Conservation (phyloP, 1,139 yeast genomes). For the Lodderomyces oxycetoniae region DNA sequence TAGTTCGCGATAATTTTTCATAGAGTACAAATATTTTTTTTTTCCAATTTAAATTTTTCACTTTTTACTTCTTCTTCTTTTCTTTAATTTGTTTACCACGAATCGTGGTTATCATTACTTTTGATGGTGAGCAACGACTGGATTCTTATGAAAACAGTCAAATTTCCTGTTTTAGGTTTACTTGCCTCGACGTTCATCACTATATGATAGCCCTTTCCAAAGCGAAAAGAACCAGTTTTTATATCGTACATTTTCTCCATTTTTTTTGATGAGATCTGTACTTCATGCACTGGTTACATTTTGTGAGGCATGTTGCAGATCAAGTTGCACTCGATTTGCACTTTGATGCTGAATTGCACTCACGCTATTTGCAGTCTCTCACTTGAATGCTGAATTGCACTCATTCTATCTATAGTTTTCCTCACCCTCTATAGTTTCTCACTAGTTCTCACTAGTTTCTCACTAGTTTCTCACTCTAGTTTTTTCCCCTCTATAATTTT, state of each 20-base stretch:
- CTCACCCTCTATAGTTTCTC: too few species aligned
- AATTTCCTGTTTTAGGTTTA: constrained; percentile 1
- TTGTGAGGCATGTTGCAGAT: not conserved
- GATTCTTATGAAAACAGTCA: not conserved
- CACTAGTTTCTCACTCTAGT: too few species aligned
- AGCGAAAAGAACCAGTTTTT: constrained; percentile 40
- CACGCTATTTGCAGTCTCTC: too few species aligned
- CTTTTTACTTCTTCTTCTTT: constrained; percentile 9
- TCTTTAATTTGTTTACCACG: constrained; percentile 44
- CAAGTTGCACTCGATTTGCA: too few species aligned
- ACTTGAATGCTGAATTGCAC: too few species aligned
- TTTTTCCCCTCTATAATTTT: too few species aligned
- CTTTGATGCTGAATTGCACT: too few species aligned
- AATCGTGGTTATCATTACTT: constrained; percentile 22
- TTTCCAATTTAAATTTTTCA: too few species aligned
- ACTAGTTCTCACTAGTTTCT: too few species aligned
- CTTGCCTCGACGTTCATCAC: not conserved
- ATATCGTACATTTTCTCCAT: constrained; percentile 32
- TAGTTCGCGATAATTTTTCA: too few species aligned
- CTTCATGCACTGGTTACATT: constrained; percentile 54
- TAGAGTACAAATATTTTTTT: too few species aligned
- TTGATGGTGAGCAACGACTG: not conserved
- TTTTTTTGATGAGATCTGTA: constrained; percentile 35
- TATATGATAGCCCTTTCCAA: constrained; percentile 37
- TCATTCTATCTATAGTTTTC: too few species aligned